Evolutionary conservation across 257 asterid species (phyloP).

Genomic region (Nicotiana attenuata): DNA sequence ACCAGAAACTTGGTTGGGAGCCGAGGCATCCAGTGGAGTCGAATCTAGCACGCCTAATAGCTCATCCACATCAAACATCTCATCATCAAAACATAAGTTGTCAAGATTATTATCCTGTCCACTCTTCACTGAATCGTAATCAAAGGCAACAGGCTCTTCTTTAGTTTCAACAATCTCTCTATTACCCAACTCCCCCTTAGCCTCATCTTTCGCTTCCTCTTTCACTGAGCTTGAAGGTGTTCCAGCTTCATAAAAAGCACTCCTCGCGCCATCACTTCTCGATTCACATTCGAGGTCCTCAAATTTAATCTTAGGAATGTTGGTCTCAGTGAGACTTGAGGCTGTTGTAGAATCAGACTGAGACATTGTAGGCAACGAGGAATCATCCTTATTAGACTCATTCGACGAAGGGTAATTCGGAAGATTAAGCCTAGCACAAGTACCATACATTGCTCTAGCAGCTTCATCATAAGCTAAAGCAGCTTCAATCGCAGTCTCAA

Average conservation of each 20-base stretch:
- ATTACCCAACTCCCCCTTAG: not conserved
- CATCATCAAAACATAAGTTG: slow-evolving; percentile 20
- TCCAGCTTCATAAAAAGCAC: slow-evolving; percentile 3
- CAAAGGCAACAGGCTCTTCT: not conserved
- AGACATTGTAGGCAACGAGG: slow-evolving; percentile 23
- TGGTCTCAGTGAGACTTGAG: slow-evolving; percentile 42
- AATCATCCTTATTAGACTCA: not conserved
- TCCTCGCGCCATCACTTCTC: not conserved
- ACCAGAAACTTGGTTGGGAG: slow-evolving; percentile 9
- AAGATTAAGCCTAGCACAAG: slow-evolving; percentile 31
- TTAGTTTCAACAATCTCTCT: not conserved
- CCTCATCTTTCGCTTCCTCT: slow-evolving; percentile 14
- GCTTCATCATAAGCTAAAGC: slow-evolving; percentile 46
- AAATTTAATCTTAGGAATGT: not conserved
- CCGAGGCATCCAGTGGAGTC: not conserved
- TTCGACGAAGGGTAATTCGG: slow-evolving; percentile 2
- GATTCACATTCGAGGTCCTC: slow-evolving; percentile 16
- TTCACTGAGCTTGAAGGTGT: slow-evolving; percentile 19
- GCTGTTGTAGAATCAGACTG: slow-evolving; percentile 24
- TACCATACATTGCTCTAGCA: slow-evolving; percentile 36
- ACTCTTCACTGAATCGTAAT: not conserved
- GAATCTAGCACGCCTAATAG: slow-evolving; percentile 34
- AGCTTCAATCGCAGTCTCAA: slow-evolving; percentile 27
- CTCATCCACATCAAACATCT: slow-evolving; percentile 54
- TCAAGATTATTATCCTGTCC: slow-evolving; percentile 10